These are phyloP conservation scores for Prunus dulcis DNA, from an alignment of 306 rosid genomes.

Conservation along the genomic window DNA sequence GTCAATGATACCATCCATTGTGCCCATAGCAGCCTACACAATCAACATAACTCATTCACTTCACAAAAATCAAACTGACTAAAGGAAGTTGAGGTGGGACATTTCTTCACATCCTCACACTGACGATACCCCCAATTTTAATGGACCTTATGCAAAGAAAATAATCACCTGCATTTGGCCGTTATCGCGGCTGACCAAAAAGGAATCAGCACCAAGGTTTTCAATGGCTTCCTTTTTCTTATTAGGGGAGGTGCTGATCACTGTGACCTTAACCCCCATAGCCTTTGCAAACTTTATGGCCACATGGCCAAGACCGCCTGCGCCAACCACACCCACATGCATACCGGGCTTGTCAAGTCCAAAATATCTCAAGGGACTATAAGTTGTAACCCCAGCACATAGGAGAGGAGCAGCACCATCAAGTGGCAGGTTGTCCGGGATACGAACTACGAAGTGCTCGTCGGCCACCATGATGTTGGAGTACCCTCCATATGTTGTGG, in stretches of 20 bases:
- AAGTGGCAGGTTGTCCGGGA: background rate
- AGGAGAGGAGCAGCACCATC: constrained; percentile 1
- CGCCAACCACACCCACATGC: background rate
- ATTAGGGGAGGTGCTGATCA: background rate
- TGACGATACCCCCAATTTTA: background rate
- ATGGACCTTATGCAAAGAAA: background rate
- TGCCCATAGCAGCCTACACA: constrained; percentile 27
- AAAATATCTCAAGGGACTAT: background rate
- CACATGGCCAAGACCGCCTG: background rate
- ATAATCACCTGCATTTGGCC: constrained; percentile 5
- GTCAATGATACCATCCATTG: constrained; percentile 40
- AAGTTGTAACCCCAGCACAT: background rate
- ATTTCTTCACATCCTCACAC: too few relatives aligned
- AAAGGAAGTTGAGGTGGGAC: too few relatives aligned
- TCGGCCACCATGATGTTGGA: background rate
- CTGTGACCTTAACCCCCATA: background rate
- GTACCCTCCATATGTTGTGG: background rate
- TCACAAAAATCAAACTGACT: background rate
- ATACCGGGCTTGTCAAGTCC: background rate
- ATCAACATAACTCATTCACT: background rate
- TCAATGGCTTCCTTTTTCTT: background rate
- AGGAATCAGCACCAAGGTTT: background rate
- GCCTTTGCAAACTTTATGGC: background rate
- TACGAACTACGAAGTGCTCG: background rate
- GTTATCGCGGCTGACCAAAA: constrained; percentile 8